A percentile compares a stretch with the other conserved stretches of the same genome.
Conservation (phyloP, 1,284 basidiomycete species). For the Naganishia sp. region DNA sequence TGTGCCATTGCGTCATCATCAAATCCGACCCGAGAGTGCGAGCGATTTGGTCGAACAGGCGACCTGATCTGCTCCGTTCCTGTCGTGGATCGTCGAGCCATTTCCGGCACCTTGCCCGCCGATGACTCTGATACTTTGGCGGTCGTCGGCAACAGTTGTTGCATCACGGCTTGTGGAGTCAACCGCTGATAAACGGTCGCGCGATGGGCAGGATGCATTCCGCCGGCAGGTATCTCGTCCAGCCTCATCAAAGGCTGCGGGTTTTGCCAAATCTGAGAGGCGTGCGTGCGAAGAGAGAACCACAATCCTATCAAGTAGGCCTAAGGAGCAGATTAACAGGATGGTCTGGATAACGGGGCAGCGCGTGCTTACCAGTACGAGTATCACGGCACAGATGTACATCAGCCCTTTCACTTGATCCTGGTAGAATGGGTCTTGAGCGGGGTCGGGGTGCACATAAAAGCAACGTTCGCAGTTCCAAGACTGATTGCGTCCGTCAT, state of each 20-base stretch:
- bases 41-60: slow-evolving; percentile 9
- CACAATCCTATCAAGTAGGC: slow-evolving; percentile 96
- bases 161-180: slow-evolving; percentile 55
- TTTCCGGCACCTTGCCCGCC: slow-evolving; percentile 42
- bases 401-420: slow-evolving; percentile 88
- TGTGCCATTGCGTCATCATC: not conserved
- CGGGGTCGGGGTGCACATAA: slow-evolving; percentile 92
- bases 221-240: slow-evolving; percentile 59
- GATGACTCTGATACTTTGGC: slow-evolving; percentile 12
- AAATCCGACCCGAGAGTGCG: not conserved
- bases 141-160: slow-evolving; percentile 46
- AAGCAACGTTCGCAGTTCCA: slow-evolving; percentile 93
- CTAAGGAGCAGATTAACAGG: slow-evolving; percentile 54
- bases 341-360: not conserved
- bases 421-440: slow-evolving; percentile 94
- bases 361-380: slow-evolving; percentile 74
- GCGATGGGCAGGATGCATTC: slow-evolving; percentile 60
- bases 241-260: slow-evolving; percentile 79
- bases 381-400: slow-evolving; percentile 88
- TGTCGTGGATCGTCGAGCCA: not conserved
- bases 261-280: slow-evolving; percentile 99
- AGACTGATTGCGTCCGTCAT: slow-evolving; percentile 54
- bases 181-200: slow-evolving; percentile 73
- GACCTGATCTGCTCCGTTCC: slow-evolving; percentile 6
- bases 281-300: slow-evolving; percentile 98